These are phyloP conservation scores for Beauveria pseudobassiana DNA, from an alignment of 2,329 filamentous ascomycete genomes.

Conservation along the genomic window DNA sequence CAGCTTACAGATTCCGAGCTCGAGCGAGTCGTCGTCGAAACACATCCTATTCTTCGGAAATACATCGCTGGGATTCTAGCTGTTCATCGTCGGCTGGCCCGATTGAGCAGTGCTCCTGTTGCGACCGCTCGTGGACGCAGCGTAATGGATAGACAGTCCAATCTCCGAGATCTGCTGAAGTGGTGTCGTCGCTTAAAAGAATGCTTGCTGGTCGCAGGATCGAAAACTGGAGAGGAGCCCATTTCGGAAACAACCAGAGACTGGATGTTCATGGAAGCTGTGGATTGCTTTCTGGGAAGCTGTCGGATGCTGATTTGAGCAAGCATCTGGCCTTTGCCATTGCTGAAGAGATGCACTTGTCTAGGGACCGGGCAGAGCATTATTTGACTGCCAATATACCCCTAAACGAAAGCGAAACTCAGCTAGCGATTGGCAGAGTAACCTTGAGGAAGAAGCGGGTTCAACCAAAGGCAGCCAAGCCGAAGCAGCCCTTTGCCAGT, in stretches of 20 bases:
- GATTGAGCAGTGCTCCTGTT: constrained; percentile 38
- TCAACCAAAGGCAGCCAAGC: constrained; percentile 41
- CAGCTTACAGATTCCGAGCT: constrained; percentile 64
- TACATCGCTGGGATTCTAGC: constrained; percentile 52
- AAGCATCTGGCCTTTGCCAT: constrained; percentile 58
- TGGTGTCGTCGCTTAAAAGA: constrained; percentile 74
- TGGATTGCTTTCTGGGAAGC: constrained; percentile 86
- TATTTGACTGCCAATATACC: constrained; percentile 69
- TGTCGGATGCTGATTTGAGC: constrained; percentile 57
- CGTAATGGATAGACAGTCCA: constrained; percentile 47
- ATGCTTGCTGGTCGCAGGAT: constrained; percentile 53
- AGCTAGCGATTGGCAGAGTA: constrained; percentile 59
- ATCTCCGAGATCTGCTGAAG: constrained; percentile 76
- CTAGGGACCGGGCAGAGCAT: constrained; percentile 72
- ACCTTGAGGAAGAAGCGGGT: constrained; percentile 50
- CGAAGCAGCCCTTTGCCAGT: constrained; percentile 70
- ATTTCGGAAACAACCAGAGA: constrained; percentile 67
- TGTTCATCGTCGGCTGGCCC: constrained; percentile 49
- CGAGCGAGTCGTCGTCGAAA: constrained; percentile 61
- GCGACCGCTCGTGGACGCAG: constrained; percentile 30
- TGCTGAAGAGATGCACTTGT: constrained; percentile 80
- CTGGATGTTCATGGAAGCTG: constrained; percentile 85
- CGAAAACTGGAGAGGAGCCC: constrained; percentile 60
- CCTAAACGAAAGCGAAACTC: constrained; percentile 52
- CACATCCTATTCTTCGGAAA: constrained; percentile 62